Percentiles rank a stretch among this genome's conserved stretches.
These are phyloP conservation scores for Ophiosphaerella narmari DNA, from an alignment of 2,329 filamentous ascomycete genomes.

Conservation along the genomic window DNA sequence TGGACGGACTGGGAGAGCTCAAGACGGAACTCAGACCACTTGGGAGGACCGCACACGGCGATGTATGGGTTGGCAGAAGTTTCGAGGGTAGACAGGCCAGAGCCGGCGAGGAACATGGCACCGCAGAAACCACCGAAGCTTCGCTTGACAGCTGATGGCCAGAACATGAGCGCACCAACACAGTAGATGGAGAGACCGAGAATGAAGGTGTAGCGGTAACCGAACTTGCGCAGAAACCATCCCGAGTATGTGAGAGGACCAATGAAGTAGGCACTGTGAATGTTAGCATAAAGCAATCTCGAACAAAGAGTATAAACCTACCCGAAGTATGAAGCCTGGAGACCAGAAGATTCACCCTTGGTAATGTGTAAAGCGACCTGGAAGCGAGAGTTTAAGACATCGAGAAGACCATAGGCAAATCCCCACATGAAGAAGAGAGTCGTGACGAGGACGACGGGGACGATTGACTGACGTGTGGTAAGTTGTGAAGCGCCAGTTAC, in stretches of 20 bases:
- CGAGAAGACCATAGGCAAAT: conserved; percentile 53
- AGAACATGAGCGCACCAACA: conserved; percentile 77
- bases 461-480: conserved; percentile 53
- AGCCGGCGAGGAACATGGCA: conserved; percentile 73
- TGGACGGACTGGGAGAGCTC: conserved; percentile 80
- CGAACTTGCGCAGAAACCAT: conserved; percentile 71
- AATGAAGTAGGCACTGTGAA: conserved; percentile 55
- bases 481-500: conserved; percentile 47
- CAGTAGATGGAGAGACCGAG: conserved; percentile 71
- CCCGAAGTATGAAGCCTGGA: conserved; percentile 68
- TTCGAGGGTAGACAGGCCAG: conserved; percentile 74
- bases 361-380: conserved; percentile 49
- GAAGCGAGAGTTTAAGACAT: conserved; percentile 53
- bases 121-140: conserved; percentile 77
- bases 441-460: conserved; percentile 55
- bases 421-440: conserved; percentile 59
- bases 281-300: too few species aligned
- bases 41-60: conserved; percentile 66
- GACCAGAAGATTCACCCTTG: conserved; percentile 62
- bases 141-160: conserved; percentile 75
- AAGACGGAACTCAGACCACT: conserved; percentile 75
- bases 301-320: too few species aligned
- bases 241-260: conserved; percentile 59
- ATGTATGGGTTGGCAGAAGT: conserved; percentile 80
- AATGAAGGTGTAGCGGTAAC: conserved; percentile 82